Conservation (phyloP, 805 yeast genomes). For the Saccharomyces cerevisiae region DNA sequence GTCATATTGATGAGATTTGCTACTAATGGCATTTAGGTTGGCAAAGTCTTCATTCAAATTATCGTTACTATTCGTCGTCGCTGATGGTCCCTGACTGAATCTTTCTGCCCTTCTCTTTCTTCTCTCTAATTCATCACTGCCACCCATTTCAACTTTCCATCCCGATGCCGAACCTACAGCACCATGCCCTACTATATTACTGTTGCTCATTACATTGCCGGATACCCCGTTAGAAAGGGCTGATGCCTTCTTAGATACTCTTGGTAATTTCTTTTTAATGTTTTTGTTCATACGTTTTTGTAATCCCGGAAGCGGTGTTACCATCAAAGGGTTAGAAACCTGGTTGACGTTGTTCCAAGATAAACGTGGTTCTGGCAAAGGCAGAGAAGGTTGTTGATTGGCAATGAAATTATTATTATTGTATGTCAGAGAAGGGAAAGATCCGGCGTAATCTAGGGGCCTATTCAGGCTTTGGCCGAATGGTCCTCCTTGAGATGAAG, state of each 20-base stretch:
- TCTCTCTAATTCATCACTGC: conserved; percentile 18
- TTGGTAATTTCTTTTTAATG: not conserved
- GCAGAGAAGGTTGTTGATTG: not conserved
- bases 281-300: not conserved
- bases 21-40: conserved; percentile 24
- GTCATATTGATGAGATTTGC: conserved; percentile 27
- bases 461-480: not conserved
- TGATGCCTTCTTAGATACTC: not conserved
- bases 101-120: conserved; percentile 32
- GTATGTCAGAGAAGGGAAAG: not conserved
- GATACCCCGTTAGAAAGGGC: not conserved
- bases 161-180: not conserved
- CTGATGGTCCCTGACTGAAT: conserved; percentile 23
- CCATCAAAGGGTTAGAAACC: not conserved
- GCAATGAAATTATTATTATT: not conserved
- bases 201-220: not conserved
- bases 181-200: not conserved
- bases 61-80: conserved; percentile 1
- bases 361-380: not conserved
- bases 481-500: not conserved
- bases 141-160: not conserved
- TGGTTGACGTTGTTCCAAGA: not conserved
- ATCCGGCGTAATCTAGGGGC: not conserved
- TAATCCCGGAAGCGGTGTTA: not conserved
- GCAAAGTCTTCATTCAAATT: conserved; percentile 17